Evolutionary conservation across 352 stramenopile species (phyloP), one percentile per base, ranked within the genome.

Genomic region (Globisporangium barbulae): DNA sequence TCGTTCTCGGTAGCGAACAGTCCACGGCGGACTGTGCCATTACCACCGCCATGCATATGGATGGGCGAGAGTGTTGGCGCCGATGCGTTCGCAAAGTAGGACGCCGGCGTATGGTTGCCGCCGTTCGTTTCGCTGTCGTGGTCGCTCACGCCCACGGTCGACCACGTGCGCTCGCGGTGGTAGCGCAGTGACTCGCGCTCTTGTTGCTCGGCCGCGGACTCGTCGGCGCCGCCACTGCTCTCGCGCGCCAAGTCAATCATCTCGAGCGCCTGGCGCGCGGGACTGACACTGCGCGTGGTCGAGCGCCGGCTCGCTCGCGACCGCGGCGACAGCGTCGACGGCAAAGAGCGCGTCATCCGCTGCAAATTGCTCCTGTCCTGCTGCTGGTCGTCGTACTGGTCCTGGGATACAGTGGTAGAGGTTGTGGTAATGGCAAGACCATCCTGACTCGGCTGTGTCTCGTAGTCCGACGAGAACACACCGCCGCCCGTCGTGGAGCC

Each of bases 241-340:
- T 42, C 33, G 35, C 15, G 48, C 56, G 68, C 53, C 25, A 73
- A 15, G 33, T 61, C 59, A 47, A 44, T 39, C 31, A 62, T 61
- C 53, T 71, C 72, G 31, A 68, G 48, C 35, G 44, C 19, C n/a
- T 39, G 25, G 12, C 70, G 73, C 8, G 74, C 59, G 3, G 80
- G 77, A 55, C 78, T 88, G 39, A 81, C 74, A 19, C 75, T 89
- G n/a, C 71, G 76, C 68, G 78, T 69, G 17, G 75, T 64, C n/a
- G 61, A 68, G 58, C 67, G 68, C 21, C 73, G 73, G 17, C 45
- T 58, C n/a, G 62, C 45, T 4, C 53, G 47, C 7, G 28, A 67
- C 6, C 62, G 68, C 44, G 61, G 41, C 60, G 77, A 70, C 19
- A 59, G 68, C 53, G 78, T 53, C n/a, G 69, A 68, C 48, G 72